Base-by-base conservation (phyloP, 352 stramenopile genomes). In the Achlya hypogyna region DNA sequence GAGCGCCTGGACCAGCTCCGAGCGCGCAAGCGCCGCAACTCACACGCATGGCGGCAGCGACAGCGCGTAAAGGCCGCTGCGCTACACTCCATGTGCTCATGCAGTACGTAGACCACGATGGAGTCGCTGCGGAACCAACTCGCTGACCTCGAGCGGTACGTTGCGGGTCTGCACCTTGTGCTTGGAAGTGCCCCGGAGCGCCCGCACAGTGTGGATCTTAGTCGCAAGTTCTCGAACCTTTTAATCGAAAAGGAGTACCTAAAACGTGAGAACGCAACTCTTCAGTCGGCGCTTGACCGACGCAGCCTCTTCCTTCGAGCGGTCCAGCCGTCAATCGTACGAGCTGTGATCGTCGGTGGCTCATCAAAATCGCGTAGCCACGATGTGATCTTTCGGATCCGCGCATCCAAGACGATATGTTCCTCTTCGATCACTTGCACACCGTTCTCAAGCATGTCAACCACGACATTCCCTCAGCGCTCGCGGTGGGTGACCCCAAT, bases 331-430 rank as follows among this genome's bases (percentile, higher is more conserved):
- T 56, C 49, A 20, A 56, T 56, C 31, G 49, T 56, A 56, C 25
- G 49, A 3, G 10, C 12, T 16, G 16, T 56, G 14, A 45, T 45
- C 38, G 14, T 45, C 3, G 25, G 16, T 3, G 49, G 18, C 6
- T 12, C 25, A 10, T 56, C 25, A 10, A 27, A 10, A 56, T 56
- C 10, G 49, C 31, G 6, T 56, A 56, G 49, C 49, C 49, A 38
- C 49, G 49, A 10, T 56, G 49, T 20, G 49, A 56, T 20, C 25
- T 56, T 12, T 56, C 49, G 8, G 49, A 56, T 56, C 49, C 49
- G 25, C 49, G 49, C 4, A 56, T 56, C 49, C 49, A 56, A 20
- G 49, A 56, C 31, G 49, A 56, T n/a, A 56, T 56, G 49, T 56
- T 56, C 31, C 31, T 56, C 2, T 35, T 56, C 31, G 49, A 56